Evolutionary conservation across 441 rosid genomes (phyloP).

Genomic region (Populus hybrid): DNA sequence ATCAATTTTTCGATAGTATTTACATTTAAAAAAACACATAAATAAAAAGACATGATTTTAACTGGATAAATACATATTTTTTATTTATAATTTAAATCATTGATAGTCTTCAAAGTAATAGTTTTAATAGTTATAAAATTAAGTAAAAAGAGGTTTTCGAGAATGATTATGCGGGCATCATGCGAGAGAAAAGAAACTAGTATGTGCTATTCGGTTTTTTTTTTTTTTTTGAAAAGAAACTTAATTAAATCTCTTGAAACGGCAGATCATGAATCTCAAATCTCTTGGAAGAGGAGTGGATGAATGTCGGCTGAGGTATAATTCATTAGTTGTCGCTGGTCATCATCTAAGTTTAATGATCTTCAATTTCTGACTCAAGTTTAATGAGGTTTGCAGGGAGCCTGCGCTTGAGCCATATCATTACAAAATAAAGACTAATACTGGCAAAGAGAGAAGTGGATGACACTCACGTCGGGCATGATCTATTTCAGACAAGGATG

Average conservation of each 20-base stretch:
- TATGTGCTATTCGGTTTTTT: too few relatives aligned
- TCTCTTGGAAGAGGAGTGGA: background rate
- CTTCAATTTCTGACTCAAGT: background rate
- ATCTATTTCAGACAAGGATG: background rate
- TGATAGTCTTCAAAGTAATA: too few relatives aligned
- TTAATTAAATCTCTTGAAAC: too few relatives aligned
- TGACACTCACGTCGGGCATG: background rate
- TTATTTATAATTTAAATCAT: too few relatives aligned
- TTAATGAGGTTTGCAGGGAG: background rate
- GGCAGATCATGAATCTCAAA: background rate
- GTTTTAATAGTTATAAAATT: too few relatives aligned
- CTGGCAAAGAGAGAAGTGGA: background rate
- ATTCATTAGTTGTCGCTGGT: background rate
- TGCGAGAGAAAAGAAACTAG: too few relatives aligned
- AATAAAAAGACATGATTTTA: background rate
- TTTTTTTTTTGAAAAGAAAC: too few relatives aligned
- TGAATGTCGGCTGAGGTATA: background rate
- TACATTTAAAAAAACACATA: too few relatives aligned
- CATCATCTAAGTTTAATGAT: too few relatives aligned
- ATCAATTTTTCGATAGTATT: too few relatives aligned
- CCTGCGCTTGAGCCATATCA: background rate
- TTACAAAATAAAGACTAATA: background rate
- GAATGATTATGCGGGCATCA: background rate
- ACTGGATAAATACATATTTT: too few relatives aligned
- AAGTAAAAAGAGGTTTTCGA: background rate